phyloP scores from a whole-genome alignment of 768 basidiomycete species.

The Thelephora ganbajun region DNA sequence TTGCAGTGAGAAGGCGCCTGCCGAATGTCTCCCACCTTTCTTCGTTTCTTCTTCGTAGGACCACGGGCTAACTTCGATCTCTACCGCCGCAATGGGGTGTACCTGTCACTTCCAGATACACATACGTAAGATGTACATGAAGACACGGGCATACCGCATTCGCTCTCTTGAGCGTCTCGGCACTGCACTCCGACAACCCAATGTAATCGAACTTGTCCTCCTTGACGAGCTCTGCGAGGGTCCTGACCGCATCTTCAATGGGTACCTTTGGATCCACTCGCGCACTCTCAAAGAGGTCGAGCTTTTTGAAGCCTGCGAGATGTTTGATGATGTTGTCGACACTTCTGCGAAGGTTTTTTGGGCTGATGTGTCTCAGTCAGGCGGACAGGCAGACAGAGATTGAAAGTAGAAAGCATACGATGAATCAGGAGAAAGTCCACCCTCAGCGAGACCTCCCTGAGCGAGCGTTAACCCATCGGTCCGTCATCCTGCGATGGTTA shows the following conservation, averaged over 20 bases:
- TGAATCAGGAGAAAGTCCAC: background rate
- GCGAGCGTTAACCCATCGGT: background rate
- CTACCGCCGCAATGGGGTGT: slow-evolving; percentile 40
- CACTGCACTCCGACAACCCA: slow-evolving; percentile 43
- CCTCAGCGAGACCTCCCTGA: slow-evolving; percentile 1
- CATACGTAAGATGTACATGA: background rate
- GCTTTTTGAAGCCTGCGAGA: slow-evolving; percentile 35
- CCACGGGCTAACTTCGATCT: slow-evolving; percentile 58
- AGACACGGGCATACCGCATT: slow-evolving; percentile 14
- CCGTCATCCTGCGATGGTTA: too few species aligned
- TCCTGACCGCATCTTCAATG: slow-evolving; percentile 31
- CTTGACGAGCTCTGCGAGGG: slow-evolving; percentile 28
- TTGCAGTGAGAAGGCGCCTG: background rate
- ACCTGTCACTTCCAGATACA: slow-evolving; percentile 19
- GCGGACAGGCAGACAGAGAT: background rate
- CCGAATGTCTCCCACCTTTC: slow-evolving; percentile 17
- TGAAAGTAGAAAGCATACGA: background rate
- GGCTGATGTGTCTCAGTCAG: slow-evolving; percentile 3
- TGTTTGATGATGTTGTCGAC: slow-evolving; percentile 28
- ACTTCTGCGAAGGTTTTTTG: slow-evolving; percentile 32
- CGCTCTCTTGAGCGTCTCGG: slow-evolving; percentile 28
- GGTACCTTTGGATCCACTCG: slow-evolving; percentile 28
- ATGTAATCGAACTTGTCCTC: slow-evolving; percentile 50
- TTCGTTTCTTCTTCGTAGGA: slow-evolving; percentile 38
- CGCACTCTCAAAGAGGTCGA: slow-evolving; percentile 48